These are phyloP conservation scores for Phytopythium helicoides DNA, from an alignment of 352 stramenopile genomes.

Conservation along the genomic window DNA sequence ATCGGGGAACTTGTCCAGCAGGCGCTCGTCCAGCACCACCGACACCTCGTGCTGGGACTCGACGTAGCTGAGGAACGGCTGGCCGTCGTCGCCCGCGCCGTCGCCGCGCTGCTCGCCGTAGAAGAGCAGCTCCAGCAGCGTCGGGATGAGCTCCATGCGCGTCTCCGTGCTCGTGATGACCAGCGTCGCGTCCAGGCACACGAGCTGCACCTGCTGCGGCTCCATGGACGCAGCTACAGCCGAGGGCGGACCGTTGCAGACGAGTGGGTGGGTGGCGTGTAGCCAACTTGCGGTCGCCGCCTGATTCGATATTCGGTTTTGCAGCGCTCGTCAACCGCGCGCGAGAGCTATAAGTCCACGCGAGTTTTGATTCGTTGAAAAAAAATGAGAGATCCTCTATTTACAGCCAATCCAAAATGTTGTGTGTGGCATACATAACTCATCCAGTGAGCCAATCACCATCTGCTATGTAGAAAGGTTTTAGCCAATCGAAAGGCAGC, in stretches of 20 bases:
- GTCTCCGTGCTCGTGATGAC: conserved; percentile 50
- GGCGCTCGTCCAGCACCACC: conserved; percentile 54
- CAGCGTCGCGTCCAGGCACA: conserved; percentile 49
- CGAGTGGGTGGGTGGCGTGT: too few relatives aligned
- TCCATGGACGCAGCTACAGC: conserved; percentile 9
- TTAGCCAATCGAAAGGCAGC: too few relatives aligned
- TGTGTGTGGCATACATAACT: too few relatives aligned
- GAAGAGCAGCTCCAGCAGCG: conserved; percentile 57
- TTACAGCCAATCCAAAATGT: too few relatives aligned
- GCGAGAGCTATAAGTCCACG: too few relatives aligned
- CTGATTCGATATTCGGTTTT: too few relatives aligned
- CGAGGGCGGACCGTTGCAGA: neutral
- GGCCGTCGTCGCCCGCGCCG: neutral
- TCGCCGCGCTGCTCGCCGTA: conserved; percentile 22
- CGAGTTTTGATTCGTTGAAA: too few relatives aligned
- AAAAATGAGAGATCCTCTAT: too few relatives aligned
- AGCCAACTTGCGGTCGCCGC: too few relatives aligned
- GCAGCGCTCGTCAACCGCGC: too few relatives aligned
- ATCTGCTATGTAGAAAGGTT: too few relatives aligned
- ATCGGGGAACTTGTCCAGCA: conserved; percentile 33
- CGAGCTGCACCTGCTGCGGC: conserved; percentile 47
- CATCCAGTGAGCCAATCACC: too few relatives aligned
- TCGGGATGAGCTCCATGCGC: conserved; percentile 27
- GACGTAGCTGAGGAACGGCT: conserved; percentile 61
- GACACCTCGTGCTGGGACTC: conserved; percentile 68